A percentile compares a stretch with the other conserved stretches of the same genome.
Conservation (phyloP, 495 filamentous ascomycete genomes). For the Cryomyces antarcticus region DNA sequence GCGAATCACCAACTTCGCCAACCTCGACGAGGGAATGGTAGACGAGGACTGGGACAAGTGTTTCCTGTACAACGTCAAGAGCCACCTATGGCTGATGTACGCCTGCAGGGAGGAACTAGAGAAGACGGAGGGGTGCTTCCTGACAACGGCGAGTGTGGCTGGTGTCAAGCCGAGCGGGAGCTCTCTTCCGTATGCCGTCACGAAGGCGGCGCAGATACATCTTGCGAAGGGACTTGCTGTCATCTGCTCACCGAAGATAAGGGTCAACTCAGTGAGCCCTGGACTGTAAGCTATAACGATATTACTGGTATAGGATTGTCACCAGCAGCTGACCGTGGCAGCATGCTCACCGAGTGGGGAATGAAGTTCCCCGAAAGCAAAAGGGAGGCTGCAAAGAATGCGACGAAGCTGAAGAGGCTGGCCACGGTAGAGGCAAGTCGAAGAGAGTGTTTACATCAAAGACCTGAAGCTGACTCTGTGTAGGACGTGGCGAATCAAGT, state of each 20-base stretch:
- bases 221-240: conserved; percentile 28
- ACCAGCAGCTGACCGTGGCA: conserved; percentile 1
- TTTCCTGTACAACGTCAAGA: conserved; percentile 38
- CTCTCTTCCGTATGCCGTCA: conserved; percentile 28
- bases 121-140: conserved; percentile 28
- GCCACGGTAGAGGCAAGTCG: conserved; percentile 27
- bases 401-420: conserved; percentile 29
- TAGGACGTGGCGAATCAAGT: conserved; percentile 19
- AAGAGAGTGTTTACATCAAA: neutral
- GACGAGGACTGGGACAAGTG: conserved; percentile 37
- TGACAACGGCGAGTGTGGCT: conserved; percentile 30
- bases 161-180: conserved; percentile 31
- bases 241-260: conserved; percentile 28
- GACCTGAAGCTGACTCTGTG: neutral
- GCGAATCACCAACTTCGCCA: conserved; percentile 24
- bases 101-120: conserved; percentile 27
- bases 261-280: conserved; percentile 33
- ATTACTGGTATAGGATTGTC: neutral
- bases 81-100: conserved; percentile 33
- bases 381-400: conserved; percentile 21
- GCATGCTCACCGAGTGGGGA: conserved; percentile 28
- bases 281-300: conserved; percentile 19
- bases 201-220: conserved; percentile 37
- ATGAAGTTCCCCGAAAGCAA: conserved; percentile 25
- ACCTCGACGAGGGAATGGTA: conserved; percentile 31